Evolutionary conservation across 257 asterid species (phyloP).

Genomic region (Perilla frutescens): DNA sequence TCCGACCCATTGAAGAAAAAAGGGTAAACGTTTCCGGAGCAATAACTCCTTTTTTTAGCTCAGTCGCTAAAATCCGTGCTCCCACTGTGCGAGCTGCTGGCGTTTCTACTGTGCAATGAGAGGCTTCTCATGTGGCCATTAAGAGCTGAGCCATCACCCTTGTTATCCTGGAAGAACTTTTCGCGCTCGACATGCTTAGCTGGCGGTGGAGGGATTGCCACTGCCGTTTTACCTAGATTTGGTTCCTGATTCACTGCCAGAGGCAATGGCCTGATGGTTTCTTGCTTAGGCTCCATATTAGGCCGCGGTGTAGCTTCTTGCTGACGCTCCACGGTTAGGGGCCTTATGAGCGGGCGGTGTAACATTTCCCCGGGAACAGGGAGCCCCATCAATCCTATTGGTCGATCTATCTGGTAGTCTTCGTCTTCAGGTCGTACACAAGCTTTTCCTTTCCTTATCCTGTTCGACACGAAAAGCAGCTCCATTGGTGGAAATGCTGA

Average conservation of each 20-base stretch:
- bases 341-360: conserved; percentile 80
- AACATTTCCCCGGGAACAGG: conserved; percentile 64
- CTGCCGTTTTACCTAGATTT: conserved; percentile 43
- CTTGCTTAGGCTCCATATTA: conserved; percentile 47
- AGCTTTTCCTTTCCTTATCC: conserved; percentile 96
- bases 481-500: background rate
- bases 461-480: conserved; percentile 37
- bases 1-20: conserved; percentile 26
- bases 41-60: conserved; percentile 17
- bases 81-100: conserved; percentile 77
- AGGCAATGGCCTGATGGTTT: conserved; percentile 38
- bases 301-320: conserved; percentile 42
- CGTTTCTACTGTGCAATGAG: conserved; percentile 81
- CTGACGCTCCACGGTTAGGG: conserved; percentile 56
- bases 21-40: background rate
- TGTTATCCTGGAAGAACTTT: conserved; percentile 79
- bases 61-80: conserved; percentile 77
- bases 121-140: conserved; percentile 67
- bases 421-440: conserved; percentile 71
- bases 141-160: conserved; percentile 57
- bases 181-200: conserved; percentile 91
- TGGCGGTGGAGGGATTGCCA: conserved; percentile 89
- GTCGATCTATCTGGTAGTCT: conserved; percentile 49
- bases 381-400: conserved; percentile 60
- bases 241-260: conserved; percentile 40